Conservation (phyloP, 2,329 filamentous ascomycete species). For the Colletotrichum neosansevieriae region DNA sequence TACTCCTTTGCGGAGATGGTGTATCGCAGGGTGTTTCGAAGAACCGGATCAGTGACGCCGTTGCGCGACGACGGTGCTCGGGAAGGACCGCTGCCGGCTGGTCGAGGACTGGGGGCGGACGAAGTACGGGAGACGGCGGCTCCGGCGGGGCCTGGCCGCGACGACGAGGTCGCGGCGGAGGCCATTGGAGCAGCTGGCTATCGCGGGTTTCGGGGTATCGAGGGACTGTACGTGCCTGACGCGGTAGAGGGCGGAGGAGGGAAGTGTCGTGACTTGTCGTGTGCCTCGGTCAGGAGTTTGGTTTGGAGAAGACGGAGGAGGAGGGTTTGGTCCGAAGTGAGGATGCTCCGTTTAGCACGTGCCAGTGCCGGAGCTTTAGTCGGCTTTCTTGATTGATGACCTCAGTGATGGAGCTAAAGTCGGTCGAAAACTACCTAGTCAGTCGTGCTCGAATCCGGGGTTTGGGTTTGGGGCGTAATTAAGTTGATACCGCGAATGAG, state of each 20-base stretch:
- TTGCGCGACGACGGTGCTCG: slow-evolving; percentile 33
- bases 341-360: slow-evolving; percentile 33
- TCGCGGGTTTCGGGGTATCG: neutral
- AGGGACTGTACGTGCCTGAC: neutral
- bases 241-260: neutral
- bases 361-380: slow-evolving; percentile 15
- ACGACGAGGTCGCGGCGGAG: slow-evolving; percentile 38
- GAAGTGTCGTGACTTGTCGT: slow-evolving; percentile 6
- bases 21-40: slow-evolving; percentile 88
- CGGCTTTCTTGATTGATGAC: slow-evolving; percentile 8
- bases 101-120: slow-evolving; percentile 27
- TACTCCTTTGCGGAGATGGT: slow-evolving; percentile 90
- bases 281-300: neutral
- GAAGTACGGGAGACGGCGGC: slow-evolving; percentile 13
- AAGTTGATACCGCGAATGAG: neutral
- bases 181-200: slow-evolving; percentile 15
- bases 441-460: neutral
- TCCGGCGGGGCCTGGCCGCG: slow-evolving; percentile 34
- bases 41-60: slow-evolving; percentile 70
- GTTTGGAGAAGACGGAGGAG: neutral
- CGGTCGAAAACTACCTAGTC: neutral
- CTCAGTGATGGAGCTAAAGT: slow-evolving; percentile 12
- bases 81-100: slow-evolving; percentile 28
- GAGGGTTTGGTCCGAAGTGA: slow-evolving; percentile 26
- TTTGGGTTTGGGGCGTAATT: neutral